Base-by-base conservation (phyloP, 2,329 filamentous ascomycete species). In the Fonsecaea pedrosoi region DNA sequence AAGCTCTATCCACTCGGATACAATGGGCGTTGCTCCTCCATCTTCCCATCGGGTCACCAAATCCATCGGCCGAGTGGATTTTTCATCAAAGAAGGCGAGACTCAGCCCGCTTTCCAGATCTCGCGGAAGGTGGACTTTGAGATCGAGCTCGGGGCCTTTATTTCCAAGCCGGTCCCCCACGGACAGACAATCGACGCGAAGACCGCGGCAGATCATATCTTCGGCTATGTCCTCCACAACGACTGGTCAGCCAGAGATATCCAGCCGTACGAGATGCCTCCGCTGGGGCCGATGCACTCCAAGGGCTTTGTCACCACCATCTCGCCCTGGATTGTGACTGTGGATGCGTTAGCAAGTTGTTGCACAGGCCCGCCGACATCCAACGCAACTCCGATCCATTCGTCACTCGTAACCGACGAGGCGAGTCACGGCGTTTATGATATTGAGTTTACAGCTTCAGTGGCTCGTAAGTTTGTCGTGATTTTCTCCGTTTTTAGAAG, bases 221-320 rank as follows among this genome's bases (percentile, higher is more conserved):
- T 94, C 73, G 92, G 92, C 9, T 83, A 92, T 25, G 91, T 94
- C 0, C 78, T 95, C 62, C 85, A 94, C 83, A 95, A 95, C 73
- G 92, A 95, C 78, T 95, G 92, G 92, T 65, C 63, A 8, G 63
- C 63, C 15, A 45, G 63, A 32, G 63, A 65, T 40, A 65, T 65
- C 30, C 63, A 65, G 25, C 40, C 15, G n/a, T 62, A 61, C 15
- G 63, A 65, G 40, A 61, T 56, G 50, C 18, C 50, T 15, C 87
- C 87, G 0, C 76, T 89, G 0, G 87, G 87, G 0, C 87, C 87
- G 0, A 81, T 89, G 57, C 87, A 89, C 60, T 82, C 83, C 1
- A 90, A 89, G 73, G 84, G 82, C 38, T 87, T 89, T 50, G 82
- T 82, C 4, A 89, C 86, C 0, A 83, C 80, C 0, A 84, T 90